phyloP scores from a whole-genome alignment of 805 yeast genomes.

The Lipomyces anomalus region DNA sequence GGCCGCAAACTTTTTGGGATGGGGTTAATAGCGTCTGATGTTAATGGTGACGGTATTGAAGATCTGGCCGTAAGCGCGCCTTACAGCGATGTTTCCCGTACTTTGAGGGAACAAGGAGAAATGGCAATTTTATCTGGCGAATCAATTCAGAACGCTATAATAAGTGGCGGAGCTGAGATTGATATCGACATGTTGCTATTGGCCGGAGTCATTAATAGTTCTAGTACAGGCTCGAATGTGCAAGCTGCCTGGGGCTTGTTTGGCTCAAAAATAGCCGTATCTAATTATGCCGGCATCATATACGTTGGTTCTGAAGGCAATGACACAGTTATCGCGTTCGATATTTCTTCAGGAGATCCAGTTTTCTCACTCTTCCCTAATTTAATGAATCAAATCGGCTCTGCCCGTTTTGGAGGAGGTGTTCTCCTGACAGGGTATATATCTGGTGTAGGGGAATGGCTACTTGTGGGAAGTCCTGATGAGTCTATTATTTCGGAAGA shows the following conservation, averaged over 20 bases:
- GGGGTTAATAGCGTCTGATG: constrained; percentile 32
- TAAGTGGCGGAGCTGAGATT: constrained; percentile 10
- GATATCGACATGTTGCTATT: constrained; percentile 12
- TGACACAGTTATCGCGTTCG: constrained; percentile 12
- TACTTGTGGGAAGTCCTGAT: constrained; percentile 16
- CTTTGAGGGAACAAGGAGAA: constrained; percentile 28
- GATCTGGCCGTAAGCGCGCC: constrained; percentile 46
- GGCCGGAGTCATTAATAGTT: constrained; percentile 23
- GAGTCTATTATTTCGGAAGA: constrained; percentile 8
- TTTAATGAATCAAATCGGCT: constrained; percentile 2
- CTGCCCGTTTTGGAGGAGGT: constrained; percentile 20
- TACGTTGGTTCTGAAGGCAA: constrained; percentile 17
- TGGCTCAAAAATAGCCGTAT: constrained; percentile 13
- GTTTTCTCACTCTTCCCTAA: constrained; percentile 6
- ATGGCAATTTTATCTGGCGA: constrained; percentile 17
- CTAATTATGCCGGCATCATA: neutral
- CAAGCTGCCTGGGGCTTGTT: constrained; percentile 10
- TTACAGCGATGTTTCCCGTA: constrained; percentile 37
- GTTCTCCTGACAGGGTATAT: constrained; percentile 14
- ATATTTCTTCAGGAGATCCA: constrained; percentile 7
- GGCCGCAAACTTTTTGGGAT: constrained; percentile 45
- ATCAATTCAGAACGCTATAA: constrained; percentile 9
- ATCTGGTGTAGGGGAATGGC: constrained; percentile 19
- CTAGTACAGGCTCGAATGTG: neutral
- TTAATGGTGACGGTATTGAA: constrained; percentile 37